These are phyloP conservation scores for Stenogyne calaminthoides DNA, from an alignment of 305 asterid species.

Conservation along the genomic window DNA sequence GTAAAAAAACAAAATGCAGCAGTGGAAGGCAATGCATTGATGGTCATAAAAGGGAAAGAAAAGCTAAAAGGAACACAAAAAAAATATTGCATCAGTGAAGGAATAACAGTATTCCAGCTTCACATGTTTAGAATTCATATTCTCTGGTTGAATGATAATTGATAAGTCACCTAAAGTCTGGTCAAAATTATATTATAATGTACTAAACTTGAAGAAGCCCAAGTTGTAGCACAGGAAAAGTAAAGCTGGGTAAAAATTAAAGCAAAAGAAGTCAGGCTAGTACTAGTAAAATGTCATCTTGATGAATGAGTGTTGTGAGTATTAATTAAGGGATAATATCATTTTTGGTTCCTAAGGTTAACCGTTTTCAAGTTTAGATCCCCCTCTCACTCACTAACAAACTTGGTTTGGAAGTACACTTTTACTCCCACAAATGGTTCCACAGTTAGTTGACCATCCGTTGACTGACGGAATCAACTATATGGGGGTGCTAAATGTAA, in stretches of 20 bases:
- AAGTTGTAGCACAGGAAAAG: neutral
- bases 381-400: no score
- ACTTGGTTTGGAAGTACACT: no score
- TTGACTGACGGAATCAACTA: no score
- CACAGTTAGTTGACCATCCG: no score
- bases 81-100: neutral
- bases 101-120: conserved; percentile 9
- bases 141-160: conserved; percentile 5
- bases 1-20: neutral
- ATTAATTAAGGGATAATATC: no score
- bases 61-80: neutral
- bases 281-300: neutral
- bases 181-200: neutral
- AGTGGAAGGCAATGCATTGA: conserved; percentile 1
- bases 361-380: no score
- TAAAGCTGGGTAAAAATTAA: neutral
- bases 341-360: no score
- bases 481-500: no score
- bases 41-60: neutral
- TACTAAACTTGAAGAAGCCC: neutral
- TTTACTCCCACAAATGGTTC: no score
- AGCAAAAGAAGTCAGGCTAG: neutral
- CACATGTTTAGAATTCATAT: neutral
- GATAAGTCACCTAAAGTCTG: neutral
- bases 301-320: neutral